Evolutionary conservation across 352 stramenopile species (phyloP).

Genomic region (Globisporangium paddicum): DNA sequence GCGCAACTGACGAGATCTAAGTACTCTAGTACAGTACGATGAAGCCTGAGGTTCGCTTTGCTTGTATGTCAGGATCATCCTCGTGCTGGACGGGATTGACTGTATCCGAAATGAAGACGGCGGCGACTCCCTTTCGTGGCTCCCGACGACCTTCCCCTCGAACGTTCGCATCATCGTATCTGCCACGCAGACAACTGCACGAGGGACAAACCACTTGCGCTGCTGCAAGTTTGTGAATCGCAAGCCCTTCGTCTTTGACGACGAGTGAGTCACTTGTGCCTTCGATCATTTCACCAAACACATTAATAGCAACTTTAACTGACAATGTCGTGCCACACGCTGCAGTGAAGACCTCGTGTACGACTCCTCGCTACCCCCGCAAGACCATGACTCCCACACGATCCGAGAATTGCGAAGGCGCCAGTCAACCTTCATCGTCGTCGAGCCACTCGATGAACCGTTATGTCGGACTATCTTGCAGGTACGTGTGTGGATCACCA

Average conservation of each 20-base stretch:
- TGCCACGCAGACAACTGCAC: conserved; percentile 31
- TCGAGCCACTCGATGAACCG: conserved; percentile 59
- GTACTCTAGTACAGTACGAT: no score
- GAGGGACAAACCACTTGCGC: conserved; percentile 26
- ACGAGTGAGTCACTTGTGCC: conserved; percentile 32
- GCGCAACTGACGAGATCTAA: background rate
- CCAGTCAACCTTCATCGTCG: conserved; percentile 54
- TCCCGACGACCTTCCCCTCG: conserved; percentile 61
- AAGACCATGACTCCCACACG: conserved; percentile 55
- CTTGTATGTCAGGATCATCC: conserved; percentile 46
- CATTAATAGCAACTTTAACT: background rate
- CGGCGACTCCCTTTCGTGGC: conserved; percentile 81
- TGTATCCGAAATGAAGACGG: conserved; percentile 77
- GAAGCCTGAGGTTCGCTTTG: background rate
- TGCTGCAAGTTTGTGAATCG: conserved; percentile 37
- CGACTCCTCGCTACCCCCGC: conserved; percentile 36
- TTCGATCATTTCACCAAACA: background rate
- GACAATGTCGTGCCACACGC: background rate
- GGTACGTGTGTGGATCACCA: conserved; percentile 20
- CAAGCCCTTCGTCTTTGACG: conserved; percentile 56
- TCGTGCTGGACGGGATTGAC: conserved; percentile 79
- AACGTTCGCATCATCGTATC: conserved; percentile 76
- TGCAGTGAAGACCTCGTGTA: conserved; percentile 62
- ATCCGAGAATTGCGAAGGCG: conserved; percentile 68
- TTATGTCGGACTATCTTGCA: conserved; percentile 61